A percentile compares a stretch with the other conserved stretches of the same genome.
phyloP scores from a whole-genome alignment of 306 rosid genomes.

The Begonia peltatifolia region DNA sequence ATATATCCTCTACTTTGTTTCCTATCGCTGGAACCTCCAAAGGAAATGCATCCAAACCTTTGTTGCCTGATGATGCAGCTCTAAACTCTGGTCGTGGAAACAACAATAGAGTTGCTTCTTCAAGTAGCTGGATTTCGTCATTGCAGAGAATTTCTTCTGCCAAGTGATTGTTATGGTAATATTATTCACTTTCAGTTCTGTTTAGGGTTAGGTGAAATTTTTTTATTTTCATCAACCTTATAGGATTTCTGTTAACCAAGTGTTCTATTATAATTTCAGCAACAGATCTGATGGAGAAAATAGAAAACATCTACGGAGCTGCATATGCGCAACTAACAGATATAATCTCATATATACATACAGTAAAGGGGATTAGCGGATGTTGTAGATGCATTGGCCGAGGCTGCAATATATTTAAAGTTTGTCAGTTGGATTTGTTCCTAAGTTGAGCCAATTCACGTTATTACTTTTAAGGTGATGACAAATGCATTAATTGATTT shows the following conservation, averaged over 20 bases:
- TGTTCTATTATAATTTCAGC: slow-evolving; percentile 24
- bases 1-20: slow-evolving; percentile 44
- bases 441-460: slow-evolving; percentile 29
- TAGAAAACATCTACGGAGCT: slow-evolving; percentile 19
- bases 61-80: slow-evolving; percentile 32
- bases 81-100: slow-evolving; percentile 37
- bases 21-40: slow-evolving; percentile 44
- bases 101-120: slow-evolving; percentile 55
- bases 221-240: not conserved
- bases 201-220: slow-evolving; percentile 4
- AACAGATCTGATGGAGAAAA: slow-evolving; percentile 22
- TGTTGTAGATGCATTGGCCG: slow-evolving; percentile 22
- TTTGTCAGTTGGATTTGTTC: slow-evolving; percentile 32
- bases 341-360: slow-evolving; percentile 18
- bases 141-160: slow-evolving; percentile 65
- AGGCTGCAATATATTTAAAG: slow-evolving; percentile 24
- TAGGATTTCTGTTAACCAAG: slow-evolving; percentile 13
- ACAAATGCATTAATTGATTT: slow-evolving; percentile 36
- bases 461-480: slow-evolving; percentile 46
- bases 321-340: slow-evolving; percentile 23
- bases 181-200: slow-evolving; percentile 5
- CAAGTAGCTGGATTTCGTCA: slow-evolving; percentile 86
- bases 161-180: slow-evolving; percentile 46
- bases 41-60: slow-evolving; percentile 40
- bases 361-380: slow-evolving; percentile 10